Conservation (phyloP, 129 eudicot genomes). For the Glebionis coronaria region DNA sequence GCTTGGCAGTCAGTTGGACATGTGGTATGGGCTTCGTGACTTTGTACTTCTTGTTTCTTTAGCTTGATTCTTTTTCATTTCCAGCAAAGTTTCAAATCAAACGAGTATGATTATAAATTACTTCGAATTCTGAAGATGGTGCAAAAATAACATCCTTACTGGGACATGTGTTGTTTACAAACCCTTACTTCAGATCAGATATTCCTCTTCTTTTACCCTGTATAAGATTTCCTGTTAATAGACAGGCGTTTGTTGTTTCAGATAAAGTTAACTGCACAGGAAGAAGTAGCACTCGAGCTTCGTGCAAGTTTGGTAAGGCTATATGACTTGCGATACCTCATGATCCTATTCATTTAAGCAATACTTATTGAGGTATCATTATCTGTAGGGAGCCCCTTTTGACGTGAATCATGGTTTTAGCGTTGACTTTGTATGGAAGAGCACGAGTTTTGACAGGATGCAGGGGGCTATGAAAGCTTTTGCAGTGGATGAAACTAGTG, state of each 20-base stretch:
- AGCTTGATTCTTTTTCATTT: too few relatives aligned
- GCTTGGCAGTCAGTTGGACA: constrained; percentile 98
- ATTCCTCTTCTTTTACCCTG: not conserved
- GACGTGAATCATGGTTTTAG: constrained; percentile 88
- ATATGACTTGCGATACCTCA: not conserved
- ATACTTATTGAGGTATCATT: constrained; percentile 17
- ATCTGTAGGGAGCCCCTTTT: constrained; percentile 78
- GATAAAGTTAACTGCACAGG: constrained; percentile 94
- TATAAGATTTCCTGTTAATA: not conserved
- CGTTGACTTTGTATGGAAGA: constrained; percentile 97
- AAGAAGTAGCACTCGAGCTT: constrained; percentile 98
- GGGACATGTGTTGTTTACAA: too few relatives aligned
- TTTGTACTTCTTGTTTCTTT: not conserved
- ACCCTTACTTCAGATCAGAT: not conserved
- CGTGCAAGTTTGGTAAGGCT: constrained; percentile 78
- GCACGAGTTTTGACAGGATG: constrained; percentile 98
- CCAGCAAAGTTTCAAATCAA: too few relatives aligned
- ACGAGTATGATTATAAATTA: not conserved
- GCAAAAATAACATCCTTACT: too few relatives aligned
- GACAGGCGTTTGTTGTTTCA: constrained; percentile 27
- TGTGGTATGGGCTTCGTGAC: constrained; percentile 54
- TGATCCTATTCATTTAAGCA: constrained; percentile 1
- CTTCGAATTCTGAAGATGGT: not conserved
- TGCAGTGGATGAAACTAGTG: constrained; percentile 99
- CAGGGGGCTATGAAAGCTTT: constrained; percentile 93